Evolutionary conservation across 495 filamentous ascomycete genomes (phyloP), one percentile per base, ranked within the genome.

Genomic region (Xylaria castorea): DNA sequence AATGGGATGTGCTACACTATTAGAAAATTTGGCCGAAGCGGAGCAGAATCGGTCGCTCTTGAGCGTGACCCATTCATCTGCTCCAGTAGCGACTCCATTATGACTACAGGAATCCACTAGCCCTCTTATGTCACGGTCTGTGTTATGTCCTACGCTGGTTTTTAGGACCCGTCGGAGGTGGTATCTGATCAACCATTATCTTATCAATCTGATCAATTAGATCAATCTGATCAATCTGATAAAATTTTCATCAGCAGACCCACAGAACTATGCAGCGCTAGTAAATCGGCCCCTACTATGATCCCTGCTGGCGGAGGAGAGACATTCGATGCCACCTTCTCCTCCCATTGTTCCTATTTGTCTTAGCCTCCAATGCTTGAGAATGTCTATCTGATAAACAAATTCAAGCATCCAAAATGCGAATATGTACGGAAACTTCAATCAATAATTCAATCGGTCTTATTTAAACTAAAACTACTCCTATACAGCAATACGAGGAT

Each of bases 151-250:
- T 30, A 53, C 30, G 7, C 30, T 36, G 18, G 50, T 14, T 57
- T 30, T 30, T 9, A 61, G 18, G 30, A 12, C 58, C 58, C 6
- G 32, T 61, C 22, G 32, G 58, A 61, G 58, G 34, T 38, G 9
- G 46, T 32, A 48, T 70, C 42, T 32, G 67, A 70, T 61, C n/a
- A n/a, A 50, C 8, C 7, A 61, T 70, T 70, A 70, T 70, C 67
- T 70, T 70, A 70, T 70, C 67, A 70, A 70, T 70, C 67, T 44
- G 67, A 70, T 70, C 53, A 70, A 62, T 70, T 36, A 30, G 50
- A 58, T 68, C 48, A 51, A 50, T 66, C 65, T 48, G 65, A 68
- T 68, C 50, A 44, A 68, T 68, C 66, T 44, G 66, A 68, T 68
- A 70, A 61, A 70, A 62, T 70, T 70, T 70, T 70, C 67, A 22